Evolutionary conservation across 2,329 filamentous ascomycete species (phyloP), one percentile per base, ranked within the genome.

Genomic region (Ascochyta clinopodiicola): DNA sequence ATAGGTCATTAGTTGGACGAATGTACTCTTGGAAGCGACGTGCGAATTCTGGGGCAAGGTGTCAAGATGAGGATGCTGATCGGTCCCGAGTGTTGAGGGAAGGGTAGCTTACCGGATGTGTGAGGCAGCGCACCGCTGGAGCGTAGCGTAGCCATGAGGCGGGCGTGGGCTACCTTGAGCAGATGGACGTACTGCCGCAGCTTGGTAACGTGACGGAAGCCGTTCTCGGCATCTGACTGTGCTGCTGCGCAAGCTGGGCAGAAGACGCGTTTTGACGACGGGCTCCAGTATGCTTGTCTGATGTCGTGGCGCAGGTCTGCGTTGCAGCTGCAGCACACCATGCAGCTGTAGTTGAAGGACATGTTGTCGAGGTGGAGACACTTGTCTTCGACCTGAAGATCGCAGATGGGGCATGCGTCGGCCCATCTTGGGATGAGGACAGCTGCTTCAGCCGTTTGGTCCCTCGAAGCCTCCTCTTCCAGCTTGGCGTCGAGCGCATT

Each of bases 101-200:
- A 46, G 61, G 54, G 54, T 42, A 47, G 72, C 78, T 71, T 81
- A 86, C 84, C 83, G 57, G 87, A 86, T 34, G 87, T 86, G 58
- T 88, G 87, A 50, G 92, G 88, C 42, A 98, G 78, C 24, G 91
- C 90, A 52, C 93, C 93, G 63, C 87, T 95, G 63, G 84, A 90
- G 60, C 92, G 87, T 31, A 99, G 83, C 27, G 96, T 96, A 39
- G 94, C 90, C 58, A 99, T 81, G 22, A 99, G 82, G 53, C 95
- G 84, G 22, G 95, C 95, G 63, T 99, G 84, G 17, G 95, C 95
- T 21, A 99, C 95, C 68, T 91, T 87, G 36, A 99, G 82, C 19
- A 99, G 81, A 75, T 97, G 97, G 6, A 97, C 88, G 72, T 96
- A 99, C 79, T 99, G 94, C 71, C 95, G 89, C 50, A 99, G 81